Evolutionary conservation across 768 basidiomycete genomes (phyloP).

Genomic region (Tulasnella sp.): DNA sequence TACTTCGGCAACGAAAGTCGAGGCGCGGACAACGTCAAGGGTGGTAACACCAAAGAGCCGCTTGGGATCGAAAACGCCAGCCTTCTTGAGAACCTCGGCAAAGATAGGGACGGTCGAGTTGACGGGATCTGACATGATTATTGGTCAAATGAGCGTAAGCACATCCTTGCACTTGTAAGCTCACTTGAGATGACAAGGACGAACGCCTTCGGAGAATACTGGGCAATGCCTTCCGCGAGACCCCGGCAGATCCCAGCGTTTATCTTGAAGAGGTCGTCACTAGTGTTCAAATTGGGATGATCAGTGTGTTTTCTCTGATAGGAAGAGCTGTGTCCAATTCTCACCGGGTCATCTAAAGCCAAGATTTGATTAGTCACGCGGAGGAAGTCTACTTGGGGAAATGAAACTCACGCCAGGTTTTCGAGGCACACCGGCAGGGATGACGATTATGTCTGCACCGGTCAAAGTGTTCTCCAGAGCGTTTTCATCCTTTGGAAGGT

Average conservation of each 20-base stretch:
- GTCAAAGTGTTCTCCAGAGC: slow-evolving; percentile 75
- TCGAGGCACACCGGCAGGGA: slow-evolving; percentile 93
- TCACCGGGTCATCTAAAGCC: slow-evolving; percentile 16
- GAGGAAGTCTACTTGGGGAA: not conserved
- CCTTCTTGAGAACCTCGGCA: slow-evolving; percentile 89
- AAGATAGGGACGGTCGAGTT: slow-evolving; percentile 94
- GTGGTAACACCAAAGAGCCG: slow-evolving; percentile 97
- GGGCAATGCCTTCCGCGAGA: slow-evolving; percentile 84
- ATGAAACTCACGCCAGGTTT: slow-evolving; percentile 73
- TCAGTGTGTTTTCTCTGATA: not conserved
- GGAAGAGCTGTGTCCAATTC: not conserved
- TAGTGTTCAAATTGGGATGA: slow-evolving; percentile 29
- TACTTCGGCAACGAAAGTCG: slow-evolving; percentile 84
- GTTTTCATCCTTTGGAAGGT: slow-evolving; percentile 60
- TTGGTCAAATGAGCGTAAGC: not conserved
- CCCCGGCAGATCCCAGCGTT: slow-evolving; percentile 96
- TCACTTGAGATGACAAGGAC: slow-evolving; percentile 85
- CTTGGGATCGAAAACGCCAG: slow-evolving; percentile 85
- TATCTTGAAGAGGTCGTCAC: slow-evolving; percentile 98
- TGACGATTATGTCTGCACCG: slow-evolving; percentile 85
- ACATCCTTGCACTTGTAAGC: not conserved
- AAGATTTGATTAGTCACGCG: slow-evolving; percentile 19
- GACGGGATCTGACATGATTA: slow-evolving; percentile 56
- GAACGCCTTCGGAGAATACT: slow-evolving; percentile 75
- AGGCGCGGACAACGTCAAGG: slow-evolving; percentile 95